Percentiles rank a stretch among this genome's conserved stretches.
Evolutionary conservation across 805 yeast genomes (phyloP).

Genomic region (Schwanniomyces yamadae): DNA sequence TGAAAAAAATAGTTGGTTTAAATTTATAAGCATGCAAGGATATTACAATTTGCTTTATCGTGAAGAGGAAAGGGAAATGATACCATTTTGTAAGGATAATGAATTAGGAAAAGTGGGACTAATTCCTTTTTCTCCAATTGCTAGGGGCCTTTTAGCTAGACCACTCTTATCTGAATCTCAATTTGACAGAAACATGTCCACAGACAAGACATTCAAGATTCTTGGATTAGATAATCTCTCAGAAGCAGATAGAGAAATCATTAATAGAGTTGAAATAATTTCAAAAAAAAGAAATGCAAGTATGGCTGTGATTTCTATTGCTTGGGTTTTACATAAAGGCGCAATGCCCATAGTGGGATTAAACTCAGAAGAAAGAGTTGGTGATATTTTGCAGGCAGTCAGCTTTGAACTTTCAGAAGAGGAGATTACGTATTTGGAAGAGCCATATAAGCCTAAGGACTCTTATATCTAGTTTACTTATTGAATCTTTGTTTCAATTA

Average conservation of each 20-base stretch:
- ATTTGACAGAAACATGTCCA: slow-evolving; percentile 8
- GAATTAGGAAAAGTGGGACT: slow-evolving; percentile 49
- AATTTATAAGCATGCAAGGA: slow-evolving; percentile 60
- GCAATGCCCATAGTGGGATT: slow-evolving; percentile 19
- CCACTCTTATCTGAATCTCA: slow-evolving; percentile 28
- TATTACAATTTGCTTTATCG: slow-evolving; percentile 55
- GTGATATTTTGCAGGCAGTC: slow-evolving; percentile 11
- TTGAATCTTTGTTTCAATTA: no score
- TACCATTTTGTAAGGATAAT: slow-evolving; percentile 46
- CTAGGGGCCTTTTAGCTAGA: slow-evolving; percentile 54
- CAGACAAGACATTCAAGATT: slow-evolving; percentile 10
- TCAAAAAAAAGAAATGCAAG: slow-evolving; percentile 46
- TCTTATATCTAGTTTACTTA: neutral
- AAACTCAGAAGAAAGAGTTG: slow-evolving; percentile 17
- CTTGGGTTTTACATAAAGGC: slow-evolving; percentile 23
- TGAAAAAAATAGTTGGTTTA: slow-evolving; percentile 54
- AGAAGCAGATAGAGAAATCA: slow-evolving; percentile 15
- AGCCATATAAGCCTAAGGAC: slow-evolving; percentile 26
- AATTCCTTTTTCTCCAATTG: slow-evolving; percentile 62
- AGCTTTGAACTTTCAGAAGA: slow-evolving; percentile 24
- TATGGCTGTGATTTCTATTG: slow-evolving; percentile 39
- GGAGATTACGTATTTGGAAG: slow-evolving; percentile 37
- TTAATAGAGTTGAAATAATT: slow-evolving; percentile 52
- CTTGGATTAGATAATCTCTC: slow-evolving; percentile 12
- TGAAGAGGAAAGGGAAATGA: slow-evolving; percentile 67